Conservation (phyloP, 257 asterid species). For the Penstemon davidsonii region DNA sequence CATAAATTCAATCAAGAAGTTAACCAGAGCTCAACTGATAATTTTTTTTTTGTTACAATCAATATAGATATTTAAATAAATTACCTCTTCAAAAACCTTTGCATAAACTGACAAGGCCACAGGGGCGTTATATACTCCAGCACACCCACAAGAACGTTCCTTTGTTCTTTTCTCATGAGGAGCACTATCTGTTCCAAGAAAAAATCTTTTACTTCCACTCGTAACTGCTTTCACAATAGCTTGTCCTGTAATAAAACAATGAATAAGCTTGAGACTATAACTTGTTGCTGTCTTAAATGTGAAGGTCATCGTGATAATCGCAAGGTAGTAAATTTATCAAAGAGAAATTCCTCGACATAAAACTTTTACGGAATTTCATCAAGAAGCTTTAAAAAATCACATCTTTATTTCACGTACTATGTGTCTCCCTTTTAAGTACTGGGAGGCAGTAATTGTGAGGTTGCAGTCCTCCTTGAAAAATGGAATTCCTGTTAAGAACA, state of each 20-base stretch:
- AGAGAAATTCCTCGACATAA: background rate
- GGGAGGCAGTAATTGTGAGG: conserved; percentile 97
- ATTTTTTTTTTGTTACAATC: background rate
- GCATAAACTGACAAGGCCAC: conserved; percentile 91
- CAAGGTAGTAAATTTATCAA: background rate
- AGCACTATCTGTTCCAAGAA: conserved; percentile 95
- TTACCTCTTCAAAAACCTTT: conserved; percentile 89
- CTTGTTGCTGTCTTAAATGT: background rate
- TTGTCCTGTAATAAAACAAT: conserved; percentile 52
- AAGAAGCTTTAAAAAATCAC: background rate
- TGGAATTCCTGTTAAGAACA: conserved; percentile 83
- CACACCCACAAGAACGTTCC: conserved; percentile 87
- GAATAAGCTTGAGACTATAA: background rate
- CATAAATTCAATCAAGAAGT: background rate
- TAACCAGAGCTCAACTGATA: background rate
- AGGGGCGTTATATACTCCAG: conserved; percentile 88
- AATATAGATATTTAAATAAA: background rate
- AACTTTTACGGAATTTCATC: background rate
- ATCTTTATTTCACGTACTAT: conserved; percentile 44
- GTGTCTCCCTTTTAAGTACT: conserved; percentile 85
- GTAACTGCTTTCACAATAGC: conserved; percentile 89
- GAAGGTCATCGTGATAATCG: background rate
- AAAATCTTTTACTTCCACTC: conserved; percentile 76
- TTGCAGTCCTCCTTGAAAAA: conserved; percentile 89
- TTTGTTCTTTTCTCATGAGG: conserved; percentile 80